Evolutionary conservation across 2,329 filamentous ascomycete genomes (phyloP).

Genomic region (Aspergillus phoenicis): DNA sequence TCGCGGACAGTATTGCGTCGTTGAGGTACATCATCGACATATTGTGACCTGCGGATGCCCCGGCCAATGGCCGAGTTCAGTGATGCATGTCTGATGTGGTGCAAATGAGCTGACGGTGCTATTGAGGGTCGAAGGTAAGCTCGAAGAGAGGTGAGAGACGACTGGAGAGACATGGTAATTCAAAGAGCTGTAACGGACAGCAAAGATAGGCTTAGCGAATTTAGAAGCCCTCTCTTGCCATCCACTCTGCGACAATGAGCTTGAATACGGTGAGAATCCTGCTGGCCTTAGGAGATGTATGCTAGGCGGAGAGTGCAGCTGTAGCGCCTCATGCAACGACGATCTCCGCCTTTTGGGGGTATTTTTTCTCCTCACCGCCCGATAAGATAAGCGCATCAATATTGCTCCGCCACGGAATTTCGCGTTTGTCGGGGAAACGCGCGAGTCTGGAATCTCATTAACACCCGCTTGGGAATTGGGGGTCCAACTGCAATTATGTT

Average conservation of each 20-base stretch:
- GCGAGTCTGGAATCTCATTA: constrained; percentile 7
- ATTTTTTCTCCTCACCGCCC: background rate
- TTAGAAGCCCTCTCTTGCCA: too few species aligned
- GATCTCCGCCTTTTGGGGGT: background rate
- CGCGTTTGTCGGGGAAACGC: constrained; percentile 14
- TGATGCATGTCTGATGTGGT: constrained; percentile 52
- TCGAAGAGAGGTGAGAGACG: constrained; percentile 11
- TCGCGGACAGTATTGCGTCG: background rate
- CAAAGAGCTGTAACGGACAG: too few species aligned
- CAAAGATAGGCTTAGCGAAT: too few species aligned
- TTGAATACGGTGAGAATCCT: too few species aligned
- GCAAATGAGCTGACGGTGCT: constrained; percentile 16
- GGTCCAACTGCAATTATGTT: background rate
- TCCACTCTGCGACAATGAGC: too few species aligned
- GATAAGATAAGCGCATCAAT: constrained; percentile 24
- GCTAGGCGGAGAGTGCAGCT: too few species aligned
- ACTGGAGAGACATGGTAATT: constrained; percentile 9
- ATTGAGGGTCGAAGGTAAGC: constrained; percentile 20
- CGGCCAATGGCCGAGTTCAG: constrained; percentile 70
- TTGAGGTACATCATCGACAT: constrained; percentile 3
- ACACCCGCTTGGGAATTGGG: background rate
- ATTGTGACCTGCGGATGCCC: constrained; percentile 59
- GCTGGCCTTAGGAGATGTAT: too few species aligned
- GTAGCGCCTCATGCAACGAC: too few species aligned
- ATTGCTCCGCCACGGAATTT: constrained; percentile 13